phyloP scores from a whole-genome alignment of 768 basidiomycete genomes.

The Rhizopogon sp. region DNA sequence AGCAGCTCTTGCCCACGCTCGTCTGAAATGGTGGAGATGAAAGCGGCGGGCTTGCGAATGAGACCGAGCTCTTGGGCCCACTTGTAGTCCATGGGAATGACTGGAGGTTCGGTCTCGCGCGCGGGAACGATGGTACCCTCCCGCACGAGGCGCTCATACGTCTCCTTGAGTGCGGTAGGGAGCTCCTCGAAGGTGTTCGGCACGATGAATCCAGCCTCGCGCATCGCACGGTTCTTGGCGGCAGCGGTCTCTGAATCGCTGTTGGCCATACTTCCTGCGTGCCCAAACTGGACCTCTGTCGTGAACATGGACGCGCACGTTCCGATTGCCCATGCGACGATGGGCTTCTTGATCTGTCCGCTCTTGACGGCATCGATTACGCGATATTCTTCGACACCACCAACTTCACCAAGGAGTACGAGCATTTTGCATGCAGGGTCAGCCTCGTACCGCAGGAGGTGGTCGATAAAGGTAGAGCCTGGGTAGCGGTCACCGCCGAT shows the following conservation, averaged over 20 bases:
- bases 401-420: conserved; percentile 96
- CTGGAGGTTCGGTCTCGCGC: conserved; percentile 83
- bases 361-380: conserved; percentile 96
- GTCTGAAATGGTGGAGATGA: conserved; percentile 99
- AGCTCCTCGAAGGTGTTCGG: conserved; percentile 98
- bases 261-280: conserved; percentile 98
- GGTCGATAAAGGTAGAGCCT: conserved; percentile 98
- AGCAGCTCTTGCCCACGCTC: conserved; percentile 98
- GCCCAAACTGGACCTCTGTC: conserved; percentile 98
- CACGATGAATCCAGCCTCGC: conserved; percentile 90
- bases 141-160: conserved; percentile 78
- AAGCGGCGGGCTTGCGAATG: conserved; percentile 97
- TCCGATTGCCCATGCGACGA: conserved; percentile 99
- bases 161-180: conserved; percentile 75
- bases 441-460: conserved; percentile 93
- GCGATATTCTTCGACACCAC: conserved; percentile 98
- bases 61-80: conserved; percentile 99
- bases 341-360: conserved; percentile 94
- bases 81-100: conserved; percentile 99
- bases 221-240: conserved; percentile 96
- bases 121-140: conserved; percentile 63
- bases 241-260: conserved; percentile 97
- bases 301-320: conserved; percentile 99
- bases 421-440: conserved; percentile 99
- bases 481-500: conserved; percentile 99